Evolutionary conservation across 768 basidiomycete genomes (phyloP).

Genomic region (Crassisporium funariophilum): DNA sequence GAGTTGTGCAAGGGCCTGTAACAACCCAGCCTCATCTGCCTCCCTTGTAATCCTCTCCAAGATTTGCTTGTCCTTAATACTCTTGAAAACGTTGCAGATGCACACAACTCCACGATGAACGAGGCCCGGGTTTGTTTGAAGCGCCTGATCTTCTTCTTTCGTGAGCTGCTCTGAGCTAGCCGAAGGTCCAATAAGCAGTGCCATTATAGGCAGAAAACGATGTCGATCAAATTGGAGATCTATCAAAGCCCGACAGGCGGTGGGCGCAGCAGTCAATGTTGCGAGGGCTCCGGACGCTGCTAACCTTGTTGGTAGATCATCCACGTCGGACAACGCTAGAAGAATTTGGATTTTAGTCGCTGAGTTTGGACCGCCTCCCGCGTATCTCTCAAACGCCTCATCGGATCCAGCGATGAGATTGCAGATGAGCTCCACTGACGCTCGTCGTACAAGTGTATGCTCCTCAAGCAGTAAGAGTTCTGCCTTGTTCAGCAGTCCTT

Average conservation of each 20-base stretch:
- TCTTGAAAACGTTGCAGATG: conserved; percentile 60
- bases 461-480: conserved; percentile 83
- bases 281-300: conserved; percentile 94
- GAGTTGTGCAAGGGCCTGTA: conserved; percentile 44
- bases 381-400: conserved; percentile 73
- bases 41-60: conserved; percentile 50
- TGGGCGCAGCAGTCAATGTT: conserved; percentile 64
- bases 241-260: conserved; percentile 62
- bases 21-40: conserved; percentile 54
- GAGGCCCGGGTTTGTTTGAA: conserved; percentile 56
- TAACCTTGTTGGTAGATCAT: conserved; percentile 80
- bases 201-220: conserved; percentile 65
- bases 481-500: conserved; percentile 62
- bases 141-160: conserved; percentile 39
- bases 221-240: conserved; percentile 66
- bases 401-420: conserved; percentile 85
- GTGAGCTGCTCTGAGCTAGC: conserved; percentile 31
- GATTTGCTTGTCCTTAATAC: conserved; percentile 40
- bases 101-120: conserved; percentile 82
- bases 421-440: conserved; percentile 89
- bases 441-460: conserved; percentile 78
- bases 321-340: conserved; percentile 82
- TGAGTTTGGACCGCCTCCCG: conserved; percentile 41
- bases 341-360: conserved; percentile 78
- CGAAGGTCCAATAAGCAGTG: conserved; percentile 66